Percentiles rank a stretch among this genome's conserved stretches.
These are phyloP conservation scores for Albatrellus ellisii DNA, from an alignment of 768 basidiomycete genomes.

Conservation along the genomic window DNA sequence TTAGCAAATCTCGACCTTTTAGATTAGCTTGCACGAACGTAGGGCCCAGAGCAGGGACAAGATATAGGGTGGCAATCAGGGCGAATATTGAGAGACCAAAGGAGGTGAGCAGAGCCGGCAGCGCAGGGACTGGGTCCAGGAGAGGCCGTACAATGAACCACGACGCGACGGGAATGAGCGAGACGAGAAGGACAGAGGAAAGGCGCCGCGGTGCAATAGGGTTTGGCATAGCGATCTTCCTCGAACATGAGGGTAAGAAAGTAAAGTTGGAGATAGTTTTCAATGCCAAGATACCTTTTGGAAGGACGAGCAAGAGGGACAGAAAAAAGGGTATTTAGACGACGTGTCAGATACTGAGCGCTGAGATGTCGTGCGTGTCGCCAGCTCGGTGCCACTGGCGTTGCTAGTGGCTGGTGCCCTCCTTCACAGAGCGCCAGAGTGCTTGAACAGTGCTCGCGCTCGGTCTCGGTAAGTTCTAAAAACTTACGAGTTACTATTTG, in stretches of 20 bases:
- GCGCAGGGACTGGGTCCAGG: slow-evolving; percentile 50
- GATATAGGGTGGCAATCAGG: slow-evolving; percentile 58
- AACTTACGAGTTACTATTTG: neutral
- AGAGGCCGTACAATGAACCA: slow-evolving; percentile 70
- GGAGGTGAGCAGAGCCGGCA: slow-evolving; percentile 66
- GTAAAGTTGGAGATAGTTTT: neutral
- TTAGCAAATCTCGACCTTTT: slow-evolving; percentile 79
- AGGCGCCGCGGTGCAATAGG: slow-evolving; percentile 7
- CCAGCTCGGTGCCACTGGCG: neutral
- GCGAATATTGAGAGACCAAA: slow-evolving; percentile 79
- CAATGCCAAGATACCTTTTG: neutral
- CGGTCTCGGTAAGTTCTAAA: slow-evolving; percentile 5
- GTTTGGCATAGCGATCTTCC: slow-evolving; percentile 6
- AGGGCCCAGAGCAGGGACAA: slow-evolving; percentile 75
- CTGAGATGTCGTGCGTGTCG: neutral
- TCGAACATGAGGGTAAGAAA: neutral
- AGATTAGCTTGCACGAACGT: slow-evolving; percentile 73
- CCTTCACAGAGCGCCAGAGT: slow-evolving; percentile 13
- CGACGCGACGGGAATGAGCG: slow-evolving; percentile 50
- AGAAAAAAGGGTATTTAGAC: neutral
- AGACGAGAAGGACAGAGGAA: slow-evolving; percentile 30
- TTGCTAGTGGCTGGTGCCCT: neutral
- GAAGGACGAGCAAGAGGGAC: neutral
- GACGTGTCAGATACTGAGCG: neutral
- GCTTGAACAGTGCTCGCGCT: slow-evolving; percentile 26